Evolutionary conservation across 805 yeast species (phyloP).

Genomic region (Starmerella powellii): DNA sequence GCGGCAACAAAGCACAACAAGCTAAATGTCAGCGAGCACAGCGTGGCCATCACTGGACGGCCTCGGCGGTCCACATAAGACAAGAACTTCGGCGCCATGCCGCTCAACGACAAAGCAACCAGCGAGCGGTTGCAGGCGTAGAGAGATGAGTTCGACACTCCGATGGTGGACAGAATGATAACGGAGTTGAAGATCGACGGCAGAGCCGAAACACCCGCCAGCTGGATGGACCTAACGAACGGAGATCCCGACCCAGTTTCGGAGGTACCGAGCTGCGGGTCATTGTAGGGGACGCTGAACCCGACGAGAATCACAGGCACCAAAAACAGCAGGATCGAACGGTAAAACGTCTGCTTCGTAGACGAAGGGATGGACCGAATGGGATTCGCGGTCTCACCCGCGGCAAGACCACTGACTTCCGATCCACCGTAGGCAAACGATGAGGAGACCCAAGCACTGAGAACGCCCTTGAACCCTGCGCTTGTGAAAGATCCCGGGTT

Average conservation of each 20-base stretch:
- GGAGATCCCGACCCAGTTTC: conserved; percentile 56
- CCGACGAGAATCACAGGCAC: conserved; percentile 52
- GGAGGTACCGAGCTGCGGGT: conserved; percentile 39
- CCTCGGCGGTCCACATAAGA: conserved; percentile 64
- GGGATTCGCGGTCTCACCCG: conserved; percentile 61
- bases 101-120: conserved; percentile 50
- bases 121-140: conserved; percentile 56
- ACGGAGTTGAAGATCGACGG: conserved; percentile 68
- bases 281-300: conserved; percentile 51
- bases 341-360: conserved; percentile 51
- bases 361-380: conserved; percentile 59
- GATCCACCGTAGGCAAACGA: conserved; percentile 61
- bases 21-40: conserved; percentile 37
- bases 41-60: conserved; percentile 62
- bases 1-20: conserved; percentile 49
- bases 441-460: conserved; percentile 44
- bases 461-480: conserved; percentile 42
- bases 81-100: conserved; percentile 46
- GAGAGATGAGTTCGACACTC: conserved; percentile 62
- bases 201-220: conserved; percentile 50
- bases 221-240: conserved; percentile 66
- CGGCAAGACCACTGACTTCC: conserved; percentile 56
- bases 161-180: conserved; percentile 60
- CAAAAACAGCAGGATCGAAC: conserved; percentile 52
- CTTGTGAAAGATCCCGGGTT: conserved; percentile 53